Evolutionary conservation across 2,329 filamentous ascomycete genomes (phyloP), one percentile per base, ranked within the genome.

Genomic region (Aspergillus melleus): DNA sequence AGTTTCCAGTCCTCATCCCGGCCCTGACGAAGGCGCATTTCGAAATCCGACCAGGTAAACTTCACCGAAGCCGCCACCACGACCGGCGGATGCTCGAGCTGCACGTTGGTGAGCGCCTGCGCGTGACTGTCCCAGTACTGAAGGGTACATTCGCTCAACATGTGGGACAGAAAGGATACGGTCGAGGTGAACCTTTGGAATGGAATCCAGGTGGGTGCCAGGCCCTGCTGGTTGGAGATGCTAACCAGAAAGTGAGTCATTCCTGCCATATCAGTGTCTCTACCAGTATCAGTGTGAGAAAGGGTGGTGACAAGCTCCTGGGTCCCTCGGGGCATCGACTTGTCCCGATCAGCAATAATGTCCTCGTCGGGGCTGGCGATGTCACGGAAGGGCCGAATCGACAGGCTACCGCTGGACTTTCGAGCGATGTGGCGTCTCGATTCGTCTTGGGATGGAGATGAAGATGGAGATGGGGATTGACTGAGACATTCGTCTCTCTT

Each of bases 21-120:
- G 1, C 61, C 66, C 46, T 51, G 61, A 10, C 68, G 64, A 1
- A 70, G 57, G 6, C 64, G 56, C 32, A 69, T 64, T 24, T 59
- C 59, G 12, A 66, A 63, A 4, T 49, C 55, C 0, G 66, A 64
- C 68, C 66, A 70, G 14, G 62, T 57, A 10, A 68, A 61, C 22
- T 51, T 64, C 5, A 70, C 59, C 1, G 68, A 70, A 3, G 63
- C 64, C 16, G 63, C 67, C 5, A 61, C 55, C 3, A 66, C 50
- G 1, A 22, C 20, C 32, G 50, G 61, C 19, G 49, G 24, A 8
- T 52, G 11, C 9, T 46, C 50, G 32, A 32, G 26, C 20, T 54
- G 26, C n/a, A 44, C 22, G 24, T 59, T 29, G 16, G 49, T 30
- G 11, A 49, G 57, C 52, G 59, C 63, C 51, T 59, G 44, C 58